Evolutionary conservation across 768 basidiomycete genomes (phyloP), one percentile per base, ranked within the genome.

Genomic region (Mycena galopus): DNA sequence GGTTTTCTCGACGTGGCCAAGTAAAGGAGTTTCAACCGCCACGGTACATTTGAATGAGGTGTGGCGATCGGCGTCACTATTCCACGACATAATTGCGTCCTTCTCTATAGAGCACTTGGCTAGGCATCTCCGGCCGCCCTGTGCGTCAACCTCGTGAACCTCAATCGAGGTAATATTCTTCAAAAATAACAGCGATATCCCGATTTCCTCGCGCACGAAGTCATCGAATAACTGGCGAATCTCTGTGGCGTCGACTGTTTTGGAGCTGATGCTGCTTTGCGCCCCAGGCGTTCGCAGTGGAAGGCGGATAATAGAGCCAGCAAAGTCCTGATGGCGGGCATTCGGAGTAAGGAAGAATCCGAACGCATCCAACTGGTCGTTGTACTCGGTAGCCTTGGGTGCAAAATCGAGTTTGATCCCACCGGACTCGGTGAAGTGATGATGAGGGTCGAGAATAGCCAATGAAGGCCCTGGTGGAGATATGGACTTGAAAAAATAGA

Each of bases 271-370:
- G 8, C 73, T 75, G 70, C 84, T 85, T n/a, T 73, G 75, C 2
- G 76, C 60, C 9, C 39, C 60, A 0, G 69, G 62, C 11, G 65
- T 75, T 11, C 89, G 82, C 16, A 90, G 77, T 0, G 89, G 88
- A 23, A 89, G 83, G 2, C 89, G 83, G 47, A 89, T 83, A 55
- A 86, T 75, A 1, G 88, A 84, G 0, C 88, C 87, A 5, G 74
- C 47, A 73, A 86, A 84, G 9, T 73, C 58, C 32, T 53, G 62
- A 4, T 67, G 53, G 59, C 66, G 67, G 23, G 66, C 77, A 56
- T 71, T 55, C 17, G 70, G 47, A 16, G 77, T 62, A 5, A 77
- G 61, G 66, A 83, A 83, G 32, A 77, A 75, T 1, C 64, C 44
- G 32, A 86, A 85, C 1, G 80, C 76, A 0, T 78, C 42, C 5